Base-by-base conservation (phyloP, 495 filamentous ascomycete genomes). In the Talaromyces adpressus region DNA sequence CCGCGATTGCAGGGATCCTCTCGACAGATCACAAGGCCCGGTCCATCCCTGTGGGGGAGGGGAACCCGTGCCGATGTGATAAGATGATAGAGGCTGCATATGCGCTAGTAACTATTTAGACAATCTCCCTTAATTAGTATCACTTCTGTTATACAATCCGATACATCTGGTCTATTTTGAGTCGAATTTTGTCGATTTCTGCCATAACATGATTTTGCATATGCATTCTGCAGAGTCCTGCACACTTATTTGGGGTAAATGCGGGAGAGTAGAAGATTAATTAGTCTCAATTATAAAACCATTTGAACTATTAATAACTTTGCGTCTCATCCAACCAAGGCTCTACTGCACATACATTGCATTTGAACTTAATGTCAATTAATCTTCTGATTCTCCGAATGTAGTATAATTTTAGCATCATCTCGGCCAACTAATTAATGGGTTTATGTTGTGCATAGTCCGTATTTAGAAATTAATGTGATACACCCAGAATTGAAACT, bases 21-120 rank as follows among this genome's bases (percentile, higher is more conserved):
- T n/a, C n/a, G n/a, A n/a, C n/a, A n/a, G n/a, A n/a, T n/a, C 47
- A 51, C 47, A 51, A 51, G 47, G 47, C n/a, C 47, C 47, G 47
- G 47, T 16, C 47, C 47, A 51, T 51, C n/a, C 47, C 12, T 34
- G 32, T 34, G 32, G 32, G 32, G 32, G 47, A 18, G 47, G 47
- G 47, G 47, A 22, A 51, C 20, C 47, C 47, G 20, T 51, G 47
- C 47, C 47, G 20, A 51, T 51, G 47, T 51, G 47, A 51, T 51
- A 22, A 51, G 20, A 51, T 3, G 16, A 29, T n/a, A 18, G 12
- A 22, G 6, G 6, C 47, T 51, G 47, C 47, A 51, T 51, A 51
- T 8, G 20, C 47, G 47, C 47, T 18, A 51, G 20, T n/a, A n/a
- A 18, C 47, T 51, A 51, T 6, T 51, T 18, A 6, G 20, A 3